Evolutionary conservation across 2,329 filamentous ascomycete species (phyloP).

Genomic region (Lasiodiplodia sp.): DNA sequence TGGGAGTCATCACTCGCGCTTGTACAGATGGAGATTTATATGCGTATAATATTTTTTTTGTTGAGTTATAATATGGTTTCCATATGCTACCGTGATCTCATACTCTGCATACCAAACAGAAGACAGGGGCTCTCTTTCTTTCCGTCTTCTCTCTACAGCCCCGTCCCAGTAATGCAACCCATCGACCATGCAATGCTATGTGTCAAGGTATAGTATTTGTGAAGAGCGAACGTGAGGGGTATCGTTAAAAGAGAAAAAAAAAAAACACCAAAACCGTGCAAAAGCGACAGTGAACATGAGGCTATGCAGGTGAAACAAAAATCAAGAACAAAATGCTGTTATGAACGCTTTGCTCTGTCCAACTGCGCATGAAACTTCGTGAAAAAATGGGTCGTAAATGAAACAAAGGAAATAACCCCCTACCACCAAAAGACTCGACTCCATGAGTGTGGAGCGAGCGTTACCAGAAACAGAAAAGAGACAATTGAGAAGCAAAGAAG

Average conservation of each 20-base stretch:
- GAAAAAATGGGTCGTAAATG: not conserved
- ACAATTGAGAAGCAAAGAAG: conserved; percentile 7
- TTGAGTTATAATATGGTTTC: not conserved
- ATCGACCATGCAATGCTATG: conserved; percentile 12
- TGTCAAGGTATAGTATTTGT: conserved; percentile 2
- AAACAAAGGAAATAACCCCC: conserved; percentile 18
- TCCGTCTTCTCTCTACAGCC: not conserved
- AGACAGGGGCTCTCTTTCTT: not conserved
- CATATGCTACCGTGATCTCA: conserved; percentile 8
- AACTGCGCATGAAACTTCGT: conserved; percentile 12
- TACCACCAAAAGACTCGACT: conserved; percentile 2
- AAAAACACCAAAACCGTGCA: not conserved
- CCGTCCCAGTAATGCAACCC: not conserved
- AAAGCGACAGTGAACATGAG: not conserved
- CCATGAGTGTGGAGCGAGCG: not conserved
- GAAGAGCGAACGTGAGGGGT: conserved; percentile 23
- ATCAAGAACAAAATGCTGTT: not conserved
- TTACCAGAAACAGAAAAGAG: not conserved
- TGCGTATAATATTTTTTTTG: not conserved
- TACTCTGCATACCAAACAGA: not conserved
- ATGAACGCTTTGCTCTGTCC: not conserved
- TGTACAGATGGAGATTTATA: not conserved
- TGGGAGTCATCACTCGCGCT: not conserved
- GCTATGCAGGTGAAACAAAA: not conserved
- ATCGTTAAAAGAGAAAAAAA: conserved; percentile 2